Base-by-base conservation (phyloP, 495 filamentous ascomycete species). In the Penicillium verhagenii region DNA sequence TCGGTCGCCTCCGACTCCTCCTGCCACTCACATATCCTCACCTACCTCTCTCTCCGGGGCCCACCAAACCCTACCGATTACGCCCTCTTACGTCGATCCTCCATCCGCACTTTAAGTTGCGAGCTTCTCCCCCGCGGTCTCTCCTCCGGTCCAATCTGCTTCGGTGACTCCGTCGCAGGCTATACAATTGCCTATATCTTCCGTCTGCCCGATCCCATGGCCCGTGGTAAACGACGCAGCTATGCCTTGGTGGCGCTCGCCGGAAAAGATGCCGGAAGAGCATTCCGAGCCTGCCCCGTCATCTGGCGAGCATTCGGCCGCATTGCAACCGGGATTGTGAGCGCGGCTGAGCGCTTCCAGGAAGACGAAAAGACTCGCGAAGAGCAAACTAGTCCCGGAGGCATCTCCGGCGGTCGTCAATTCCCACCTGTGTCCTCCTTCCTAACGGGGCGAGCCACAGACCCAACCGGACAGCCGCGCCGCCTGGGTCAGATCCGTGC, bases 111-210 rank as follows among this genome's bases (percentile, higher is more conserved):
- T 0, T 78, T 96, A 18, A 93, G 89, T 35, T 87, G 88, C 57
- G 92, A 97, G 63, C 86, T 86, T 3, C 83, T 96, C 1, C 92
- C 93, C 4, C 87, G 86, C 14, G 83, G 86, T 49, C 79, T 86
- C 19, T 83, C 85, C 1, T 84, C 85, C 14, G 92, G 92, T 0
- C 89, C 90, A 10, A 79, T 97, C 37, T 90, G 90, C 60, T 97
- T 96, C 58, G 91, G 91, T 21, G 92, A 96, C 60, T 79, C 86
- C 3, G 72, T 80, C 1, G 84, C 87, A 3, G 93, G 92, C 40
- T 95, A 93, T 72, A 96, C 92, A 3, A 93, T 93, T 10, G 92
- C 92, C 53, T 96, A 90, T 68, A 87, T 95, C 61, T 96, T 97
- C 67, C 90, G 90, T 20, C 86, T 96, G 9, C 85, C 87, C 16